phyloP scores from a whole-genome alignment of 2,329 filamentous ascomycete species.

The Epichloe elymi region DNA sequence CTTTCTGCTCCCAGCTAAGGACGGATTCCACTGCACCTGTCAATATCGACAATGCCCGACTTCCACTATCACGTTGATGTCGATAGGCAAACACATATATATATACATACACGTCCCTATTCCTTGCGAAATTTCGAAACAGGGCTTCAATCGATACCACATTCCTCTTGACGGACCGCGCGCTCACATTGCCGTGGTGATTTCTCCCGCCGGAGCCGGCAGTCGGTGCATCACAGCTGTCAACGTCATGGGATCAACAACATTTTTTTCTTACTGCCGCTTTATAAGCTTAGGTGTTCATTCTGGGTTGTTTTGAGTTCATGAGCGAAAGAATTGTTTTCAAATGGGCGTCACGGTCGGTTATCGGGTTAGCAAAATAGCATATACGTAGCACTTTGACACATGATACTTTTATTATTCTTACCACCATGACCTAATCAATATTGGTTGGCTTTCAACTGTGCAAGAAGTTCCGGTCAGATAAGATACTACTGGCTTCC shows the following conservation, averaged over 20 bases:
- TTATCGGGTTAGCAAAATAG: background rate
- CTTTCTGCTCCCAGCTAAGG: background rate
- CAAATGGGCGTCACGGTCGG: background rate
- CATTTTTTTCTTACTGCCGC: background rate
- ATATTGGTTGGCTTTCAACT: too few species aligned
- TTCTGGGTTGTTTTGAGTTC: background rate
- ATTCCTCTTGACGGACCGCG: background rate
- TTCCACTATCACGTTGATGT: background rate
- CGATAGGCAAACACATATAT: background rate
- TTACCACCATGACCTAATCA: background rate
- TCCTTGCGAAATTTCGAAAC: background rate
- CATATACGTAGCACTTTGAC: background rate
- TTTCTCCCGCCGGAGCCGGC: background rate
- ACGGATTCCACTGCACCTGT: background rate
- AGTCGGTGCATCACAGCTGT: background rate
- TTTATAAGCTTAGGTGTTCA: background rate
- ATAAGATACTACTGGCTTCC: too few species aligned
- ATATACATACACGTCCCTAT: background rate
- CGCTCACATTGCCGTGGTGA: background rate
- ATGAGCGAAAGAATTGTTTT: background rate
- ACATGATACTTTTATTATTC: background rate
- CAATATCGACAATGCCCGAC: background rate
- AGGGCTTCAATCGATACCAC: background rate
- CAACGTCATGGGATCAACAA: background rate
- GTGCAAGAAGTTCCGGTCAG: too few species aligned